Conservation (phyloP, 2,329 filamentous ascomycete species). For the Albifimbria verrucaria region DNA sequence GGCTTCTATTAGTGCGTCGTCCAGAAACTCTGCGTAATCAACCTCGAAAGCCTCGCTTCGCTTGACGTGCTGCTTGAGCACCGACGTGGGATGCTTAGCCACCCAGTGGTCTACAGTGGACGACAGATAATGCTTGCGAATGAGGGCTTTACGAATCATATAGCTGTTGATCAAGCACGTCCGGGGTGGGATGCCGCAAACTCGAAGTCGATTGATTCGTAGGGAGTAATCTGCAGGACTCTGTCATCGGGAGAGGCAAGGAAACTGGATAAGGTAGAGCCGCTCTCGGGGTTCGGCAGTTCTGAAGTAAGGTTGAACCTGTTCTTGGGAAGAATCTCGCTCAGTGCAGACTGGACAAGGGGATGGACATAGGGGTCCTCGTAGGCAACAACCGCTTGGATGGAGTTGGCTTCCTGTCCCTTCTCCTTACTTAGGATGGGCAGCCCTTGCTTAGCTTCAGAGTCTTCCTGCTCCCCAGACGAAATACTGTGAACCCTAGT, state of each 20-base stretch:
- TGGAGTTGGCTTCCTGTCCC: constrained; percentile 11
- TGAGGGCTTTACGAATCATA: constrained; percentile 92
- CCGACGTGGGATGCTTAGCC: constrained; percentile 72
- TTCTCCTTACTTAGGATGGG: constrained; percentile 15
- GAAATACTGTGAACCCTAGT: constrained; percentile 26
- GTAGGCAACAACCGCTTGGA: constrained; percentile 75
- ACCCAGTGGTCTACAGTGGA: constrained; percentile 82
- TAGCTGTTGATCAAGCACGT: constrained; percentile 81
- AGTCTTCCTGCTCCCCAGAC: constrained; percentile 5
- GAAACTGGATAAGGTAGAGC: constrained; percentile 31
- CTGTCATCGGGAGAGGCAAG: constrained; percentile 34
- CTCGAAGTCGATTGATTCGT: constrained; percentile 85
- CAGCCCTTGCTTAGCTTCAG: constrained; percentile 12
- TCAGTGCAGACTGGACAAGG: constrained; percentile 72
- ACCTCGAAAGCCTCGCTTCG: constrained; percentile 84
- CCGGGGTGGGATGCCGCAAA: constrained; percentile 60
- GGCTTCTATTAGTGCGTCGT: constrained; percentile 86
- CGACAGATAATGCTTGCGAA: constrained; percentile 91
- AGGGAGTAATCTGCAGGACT: constrained; percentile 77
- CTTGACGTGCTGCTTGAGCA: constrained; percentile 69
- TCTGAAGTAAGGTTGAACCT: constrained; percentile 54
- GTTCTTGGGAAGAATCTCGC: constrained; percentile 53
- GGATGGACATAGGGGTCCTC: constrained; percentile 88
- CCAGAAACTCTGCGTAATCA: constrained; percentile 94
- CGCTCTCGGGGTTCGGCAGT: constrained; percentile 27